Conservation (phyloP, 257 asterid species). For the Nicotiana noctiflora region DNA sequence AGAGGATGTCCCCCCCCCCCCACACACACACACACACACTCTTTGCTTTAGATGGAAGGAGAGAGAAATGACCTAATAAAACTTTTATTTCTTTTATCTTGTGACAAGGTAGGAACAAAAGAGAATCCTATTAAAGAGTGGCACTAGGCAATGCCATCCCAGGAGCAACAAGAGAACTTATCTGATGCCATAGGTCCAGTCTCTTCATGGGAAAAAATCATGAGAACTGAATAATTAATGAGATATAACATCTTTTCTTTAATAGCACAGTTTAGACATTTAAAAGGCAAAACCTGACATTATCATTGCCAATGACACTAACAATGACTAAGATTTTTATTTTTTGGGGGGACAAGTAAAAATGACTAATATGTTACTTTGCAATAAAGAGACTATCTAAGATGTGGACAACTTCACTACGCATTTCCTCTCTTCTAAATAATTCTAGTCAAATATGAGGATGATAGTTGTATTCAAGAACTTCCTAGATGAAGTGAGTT, state of each 20-base stretch:
- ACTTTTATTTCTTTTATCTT: neutral
- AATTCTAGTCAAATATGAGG: neutral
- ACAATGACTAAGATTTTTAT: no score
- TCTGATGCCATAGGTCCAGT: neutral
- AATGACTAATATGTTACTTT: neutral
- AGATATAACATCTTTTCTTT: neutral
- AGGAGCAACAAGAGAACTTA: neutral
- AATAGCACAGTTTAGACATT: neutral
- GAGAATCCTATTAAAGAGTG: neutral
- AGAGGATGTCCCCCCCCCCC: neutral
- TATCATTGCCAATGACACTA: neutral
- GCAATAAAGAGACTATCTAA: neutral
- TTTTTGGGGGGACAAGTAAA: neutral
- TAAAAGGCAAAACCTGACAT: neutral
- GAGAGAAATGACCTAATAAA: neutral
- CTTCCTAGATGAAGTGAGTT: neutral
- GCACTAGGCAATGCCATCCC: neutral
- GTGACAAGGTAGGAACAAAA: neutral
- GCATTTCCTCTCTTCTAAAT: neutral
- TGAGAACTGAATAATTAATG: neutral
- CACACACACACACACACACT: no score
- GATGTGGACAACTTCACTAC: neutral
- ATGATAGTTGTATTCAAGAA: neutral
- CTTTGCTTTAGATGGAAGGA: neutral
- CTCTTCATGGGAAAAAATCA: neutral